phyloP scores from a whole-genome alignment of 768 basidiomycete species.

The Gelatoporia subvermispora region DNA sequence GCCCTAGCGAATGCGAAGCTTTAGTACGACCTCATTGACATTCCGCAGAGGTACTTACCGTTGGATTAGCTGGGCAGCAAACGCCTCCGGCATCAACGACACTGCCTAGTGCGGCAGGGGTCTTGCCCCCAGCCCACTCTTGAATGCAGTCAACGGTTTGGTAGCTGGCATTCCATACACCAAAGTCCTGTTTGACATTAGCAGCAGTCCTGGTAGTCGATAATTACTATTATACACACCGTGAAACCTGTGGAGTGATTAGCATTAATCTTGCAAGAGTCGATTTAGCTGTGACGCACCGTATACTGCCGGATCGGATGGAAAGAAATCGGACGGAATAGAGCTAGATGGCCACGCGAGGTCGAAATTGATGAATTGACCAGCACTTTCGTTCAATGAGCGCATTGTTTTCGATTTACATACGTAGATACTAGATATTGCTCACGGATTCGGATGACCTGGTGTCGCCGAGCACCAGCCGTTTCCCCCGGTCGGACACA shows the following conservation, averaged over 20 bases:
- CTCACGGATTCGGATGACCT: constrained; percentile 59
- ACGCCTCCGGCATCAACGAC: constrained; percentile 53
- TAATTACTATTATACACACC: constrained; percentile 20
- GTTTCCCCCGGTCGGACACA: constrained; percentile 58
- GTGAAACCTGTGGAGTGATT: constrained; percentile 29
- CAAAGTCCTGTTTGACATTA: constrained; percentile 52
- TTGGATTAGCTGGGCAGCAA: constrained; percentile 72
- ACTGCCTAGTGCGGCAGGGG: constrained; percentile 63
- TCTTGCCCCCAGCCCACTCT: constrained; percentile 59
- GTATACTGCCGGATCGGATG: constrained; percentile 61
- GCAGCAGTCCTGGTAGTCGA: neutral
- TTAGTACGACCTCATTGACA: neutral
- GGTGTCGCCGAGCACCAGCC: constrained; percentile 74
- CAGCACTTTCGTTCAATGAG: constrained; percentile 48
- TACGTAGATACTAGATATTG: constrained; percentile 2
- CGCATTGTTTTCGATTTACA: no score
- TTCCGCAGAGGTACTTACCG: constrained; percentile 31
- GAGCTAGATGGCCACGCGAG: constrained; percentile 69
- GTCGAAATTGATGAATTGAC: constrained; percentile 75
- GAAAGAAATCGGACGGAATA: constrained; percentile 71
- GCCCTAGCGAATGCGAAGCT: constrained; percentile 25
- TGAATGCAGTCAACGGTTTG: constrained; percentile 54
- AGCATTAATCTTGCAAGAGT: neutral
- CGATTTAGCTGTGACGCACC: constrained; percentile 36
- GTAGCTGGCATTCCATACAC: constrained; percentile 82